A percentile compares a stretch with the other conserved stretches of the same genome.
Evolutionary conservation across 495 filamentous ascomycete species (phyloP).

Genomic region (Penicillium simplicissimum): DNA sequence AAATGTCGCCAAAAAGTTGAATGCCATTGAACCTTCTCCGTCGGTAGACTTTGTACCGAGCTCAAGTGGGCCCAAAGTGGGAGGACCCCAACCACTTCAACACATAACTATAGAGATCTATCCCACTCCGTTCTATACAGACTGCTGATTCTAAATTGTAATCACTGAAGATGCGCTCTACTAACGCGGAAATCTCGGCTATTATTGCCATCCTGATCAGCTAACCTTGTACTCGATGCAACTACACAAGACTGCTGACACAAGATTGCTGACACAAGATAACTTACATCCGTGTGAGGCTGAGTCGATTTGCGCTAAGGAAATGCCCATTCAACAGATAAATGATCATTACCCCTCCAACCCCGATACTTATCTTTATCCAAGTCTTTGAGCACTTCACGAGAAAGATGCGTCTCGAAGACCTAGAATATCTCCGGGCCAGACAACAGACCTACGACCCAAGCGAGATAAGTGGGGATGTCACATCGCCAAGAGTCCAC

Average conservation of each 20-base stretch:
- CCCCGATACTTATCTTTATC: background rate
- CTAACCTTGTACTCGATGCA: too few species aligned
- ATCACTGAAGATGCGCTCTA: background rate
- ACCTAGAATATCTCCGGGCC: background rate
- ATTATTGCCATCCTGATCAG: background rate
- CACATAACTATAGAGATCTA: background rate
- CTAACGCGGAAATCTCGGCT: background rate
- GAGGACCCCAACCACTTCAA: background rate
- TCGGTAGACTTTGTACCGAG: conserved; percentile 7
- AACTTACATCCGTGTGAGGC: too few species aligned
- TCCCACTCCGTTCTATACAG: background rate
- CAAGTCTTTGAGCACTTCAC: background rate
- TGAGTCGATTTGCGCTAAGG: too few species aligned
- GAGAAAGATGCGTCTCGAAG: background rate
- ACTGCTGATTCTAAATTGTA: background rate
- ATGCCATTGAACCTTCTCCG: background rate
- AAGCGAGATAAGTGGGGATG: background rate
- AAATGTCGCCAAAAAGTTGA: background rate
- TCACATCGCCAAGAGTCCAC: background rate
- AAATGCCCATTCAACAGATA: background rate
- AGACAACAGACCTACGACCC: background rate
- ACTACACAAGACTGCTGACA: too few species aligned
- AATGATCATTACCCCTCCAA: too few species aligned
- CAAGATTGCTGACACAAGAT: too few species aligned
- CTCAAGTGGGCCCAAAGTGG: background rate